Evolutionary conservation across 768 basidiomycete species (phyloP).

Genomic region (Lepiota brunneoincarnata): DNA sequence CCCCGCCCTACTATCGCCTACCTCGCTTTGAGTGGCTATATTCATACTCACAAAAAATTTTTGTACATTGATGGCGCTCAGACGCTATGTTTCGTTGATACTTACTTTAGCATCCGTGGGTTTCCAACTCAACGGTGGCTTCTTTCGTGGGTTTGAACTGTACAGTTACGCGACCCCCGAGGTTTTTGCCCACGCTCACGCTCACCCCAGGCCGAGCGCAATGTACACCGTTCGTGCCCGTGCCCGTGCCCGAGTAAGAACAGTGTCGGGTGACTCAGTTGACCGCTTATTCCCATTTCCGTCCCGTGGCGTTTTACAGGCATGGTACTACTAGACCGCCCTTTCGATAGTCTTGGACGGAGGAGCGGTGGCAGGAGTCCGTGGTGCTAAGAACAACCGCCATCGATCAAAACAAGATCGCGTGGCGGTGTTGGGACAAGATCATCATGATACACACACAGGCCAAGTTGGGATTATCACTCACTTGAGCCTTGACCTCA

Average conservation of each 20-base stretch:
- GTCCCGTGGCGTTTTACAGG: too few relatives aligned
- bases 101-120: neutral
- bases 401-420: constrained; percentile 12
- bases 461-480: neutral
- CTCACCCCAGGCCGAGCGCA: neutral
- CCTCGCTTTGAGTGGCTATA: constrained; percentile 11
- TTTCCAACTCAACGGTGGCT: neutral
- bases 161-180: neutral
- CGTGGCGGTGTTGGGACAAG: constrained; percentile 9
- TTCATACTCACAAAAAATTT: constrained; percentile 11
- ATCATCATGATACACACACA: constrained; percentile 5
- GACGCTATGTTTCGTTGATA: neutral
- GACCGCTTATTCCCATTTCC: too few relatives aligned
- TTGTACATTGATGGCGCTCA: constrained; percentile 8
- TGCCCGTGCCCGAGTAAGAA: neutral
- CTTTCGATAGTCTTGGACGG: too few relatives aligned
- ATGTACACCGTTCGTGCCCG: neutral
- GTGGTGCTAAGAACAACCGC: neutral
- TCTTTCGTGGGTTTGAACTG: constrained; percentile 9
- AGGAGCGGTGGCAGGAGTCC: constrained; percentile 6
- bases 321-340: neutral
- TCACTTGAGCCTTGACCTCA: too few relatives aligned
- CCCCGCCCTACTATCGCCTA: neutral
- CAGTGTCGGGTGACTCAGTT: too few relatives aligned
- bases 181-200: neutral